These are phyloP conservation scores for Dryas drummondii DNA, from an alignment of 306 rosid species.

Conservation along the genomic window DNA sequence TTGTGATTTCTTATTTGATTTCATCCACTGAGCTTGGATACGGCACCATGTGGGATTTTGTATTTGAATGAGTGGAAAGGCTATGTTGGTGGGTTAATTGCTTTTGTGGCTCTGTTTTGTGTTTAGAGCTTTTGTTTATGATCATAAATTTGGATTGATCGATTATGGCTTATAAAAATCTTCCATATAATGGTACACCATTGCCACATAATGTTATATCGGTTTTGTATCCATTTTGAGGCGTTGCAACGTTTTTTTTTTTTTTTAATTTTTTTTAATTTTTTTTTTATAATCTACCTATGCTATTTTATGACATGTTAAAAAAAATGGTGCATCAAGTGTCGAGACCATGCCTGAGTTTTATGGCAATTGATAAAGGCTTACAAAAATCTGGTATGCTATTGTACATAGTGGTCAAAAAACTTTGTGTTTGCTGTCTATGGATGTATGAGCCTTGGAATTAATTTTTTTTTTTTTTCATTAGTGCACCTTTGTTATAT, in stretches of 20 bases:
- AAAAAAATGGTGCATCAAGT: background rate
- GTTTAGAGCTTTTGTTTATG: background rate
- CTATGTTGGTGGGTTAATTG: too few species aligned
- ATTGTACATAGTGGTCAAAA: background rate
- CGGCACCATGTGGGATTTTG: too few species aligned
- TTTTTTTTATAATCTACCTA: background rate
- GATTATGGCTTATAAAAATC: background rate
- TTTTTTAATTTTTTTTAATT: too few species aligned
- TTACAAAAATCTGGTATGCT: background rate
- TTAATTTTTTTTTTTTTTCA: background rate
- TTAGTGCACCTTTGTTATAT: background rate
- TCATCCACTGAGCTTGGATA: too few species aligned
- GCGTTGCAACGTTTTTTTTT: background rate
- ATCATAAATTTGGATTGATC: background rate
- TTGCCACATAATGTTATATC: background rate
- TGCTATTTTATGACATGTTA: background rate
- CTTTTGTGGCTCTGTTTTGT: background rate
- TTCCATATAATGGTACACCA: too few species aligned
- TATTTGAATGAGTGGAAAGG: too few species aligned
- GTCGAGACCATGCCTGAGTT: background rate
- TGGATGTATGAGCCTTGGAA: background rate
- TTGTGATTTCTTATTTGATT: too few species aligned
- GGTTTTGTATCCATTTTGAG: background rate
- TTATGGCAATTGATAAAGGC: background rate
- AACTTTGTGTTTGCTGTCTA: background rate